Percentiles rank a stretch among this genome's conserved stretches.
These are phyloP conservation scores for Mycosphaerella sp. DNA, from an alignment of 2,329 filamentous ascomycete genomes.

Conservation along the genomic window DNA sequence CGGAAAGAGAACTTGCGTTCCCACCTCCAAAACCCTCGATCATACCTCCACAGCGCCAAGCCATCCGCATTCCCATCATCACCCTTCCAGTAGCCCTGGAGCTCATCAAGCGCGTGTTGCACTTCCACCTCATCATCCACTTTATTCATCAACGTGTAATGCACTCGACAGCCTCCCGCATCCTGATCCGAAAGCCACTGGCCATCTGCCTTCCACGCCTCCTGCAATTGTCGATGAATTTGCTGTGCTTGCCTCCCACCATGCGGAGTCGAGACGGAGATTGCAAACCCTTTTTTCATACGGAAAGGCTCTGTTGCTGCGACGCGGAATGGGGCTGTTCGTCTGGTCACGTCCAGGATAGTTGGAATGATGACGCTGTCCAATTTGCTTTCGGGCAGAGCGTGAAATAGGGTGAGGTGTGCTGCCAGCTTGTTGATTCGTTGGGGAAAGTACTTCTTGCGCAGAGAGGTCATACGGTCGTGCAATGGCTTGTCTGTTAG, in stretches of 20 bases:
- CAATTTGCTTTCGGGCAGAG: conserved; percentile 38
- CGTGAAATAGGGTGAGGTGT: conserved; percentile 43
- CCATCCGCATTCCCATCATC: conserved; percentile 35
- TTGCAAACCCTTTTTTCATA: conserved; percentile 38
- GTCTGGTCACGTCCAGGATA: conserved; percentile 28
- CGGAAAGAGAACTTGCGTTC: conserved; percentile 34
- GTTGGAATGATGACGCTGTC: conserved; percentile 32
- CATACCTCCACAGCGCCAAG: conserved; percentile 40
- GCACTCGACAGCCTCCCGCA: conserved; percentile 35
- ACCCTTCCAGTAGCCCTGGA: conserved; percentile 31
- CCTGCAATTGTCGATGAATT: conserved; percentile 34
- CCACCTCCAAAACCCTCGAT: conserved; percentile 38
- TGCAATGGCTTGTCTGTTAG: conserved; percentile 36
- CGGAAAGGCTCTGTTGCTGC: conserved; percentile 37
- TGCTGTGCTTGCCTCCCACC: conserved; percentile 29
- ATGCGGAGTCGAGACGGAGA: conserved; percentile 32
- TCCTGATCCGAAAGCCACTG: conserved; percentile 40
- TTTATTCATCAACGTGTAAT: conserved; percentile 46
- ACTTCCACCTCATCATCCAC: conserved; percentile 39
- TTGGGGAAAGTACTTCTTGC: conserved; percentile 39
- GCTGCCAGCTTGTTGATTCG: conserved; percentile 40
- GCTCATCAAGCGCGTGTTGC: conserved; percentile 33
- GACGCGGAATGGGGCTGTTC: conserved; percentile 35
- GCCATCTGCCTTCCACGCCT: conserved; percentile 33
- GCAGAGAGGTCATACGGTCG: conserved; percentile 36